These are phyloP conservation scores for Haplographium delicatum DNA, from an alignment of 495 filamentous ascomycete species.

Conservation along the genomic window DNA sequence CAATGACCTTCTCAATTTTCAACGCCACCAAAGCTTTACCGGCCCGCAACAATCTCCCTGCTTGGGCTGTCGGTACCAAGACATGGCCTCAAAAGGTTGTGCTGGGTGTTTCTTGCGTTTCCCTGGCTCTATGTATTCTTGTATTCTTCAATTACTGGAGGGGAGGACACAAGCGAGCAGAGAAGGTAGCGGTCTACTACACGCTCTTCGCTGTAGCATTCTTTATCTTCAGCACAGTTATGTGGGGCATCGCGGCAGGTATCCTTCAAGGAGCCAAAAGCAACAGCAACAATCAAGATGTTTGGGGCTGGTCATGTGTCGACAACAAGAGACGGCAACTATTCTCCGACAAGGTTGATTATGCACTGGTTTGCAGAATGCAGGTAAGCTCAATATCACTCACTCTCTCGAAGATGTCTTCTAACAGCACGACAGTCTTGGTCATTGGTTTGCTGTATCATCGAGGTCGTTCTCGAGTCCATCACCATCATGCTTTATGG, in stretches of 20 bases:
- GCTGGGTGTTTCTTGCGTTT: conserved; percentile 69
- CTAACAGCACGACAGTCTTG: conserved; percentile 66
- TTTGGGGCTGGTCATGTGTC: conserved; percentile 96
- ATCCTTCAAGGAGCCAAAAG: conserved; percentile 71
- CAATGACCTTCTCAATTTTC: conserved; percentile 82
- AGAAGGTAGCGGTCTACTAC: conserved; percentile 91
- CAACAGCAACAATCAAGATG: conserved; percentile 69
- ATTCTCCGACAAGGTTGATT: conserved; percentile 74
- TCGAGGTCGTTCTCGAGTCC: conserved; percentile 89
- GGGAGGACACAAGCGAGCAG: conserved; percentile 81
- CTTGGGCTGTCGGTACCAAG: conserved; percentile 76
- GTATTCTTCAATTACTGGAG: conserved; percentile 84
- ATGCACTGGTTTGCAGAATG: conserved; percentile 85
- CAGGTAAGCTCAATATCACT: conserved; percentile 64
- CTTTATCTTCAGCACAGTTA: conserved; percentile 88
- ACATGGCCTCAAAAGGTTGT: conserved; percentile 87
- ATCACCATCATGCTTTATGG: conserved; percentile 88
- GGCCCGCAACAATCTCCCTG: conserved; percentile 66
- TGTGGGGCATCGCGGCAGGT: conserved; percentile 86
- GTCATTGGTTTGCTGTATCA: conserved; percentile 92
- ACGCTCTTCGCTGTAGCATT: conserved; percentile 84
- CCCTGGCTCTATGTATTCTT: conserved; percentile 68
- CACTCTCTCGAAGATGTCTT: too few species aligned
- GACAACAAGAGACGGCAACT: conserved; percentile 73
- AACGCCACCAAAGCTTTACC: conserved; percentile 70